Evolutionary conservation across 2,329 filamentous ascomycete species (phyloP).

Genomic region (Corinectria fuckeliana): DNA sequence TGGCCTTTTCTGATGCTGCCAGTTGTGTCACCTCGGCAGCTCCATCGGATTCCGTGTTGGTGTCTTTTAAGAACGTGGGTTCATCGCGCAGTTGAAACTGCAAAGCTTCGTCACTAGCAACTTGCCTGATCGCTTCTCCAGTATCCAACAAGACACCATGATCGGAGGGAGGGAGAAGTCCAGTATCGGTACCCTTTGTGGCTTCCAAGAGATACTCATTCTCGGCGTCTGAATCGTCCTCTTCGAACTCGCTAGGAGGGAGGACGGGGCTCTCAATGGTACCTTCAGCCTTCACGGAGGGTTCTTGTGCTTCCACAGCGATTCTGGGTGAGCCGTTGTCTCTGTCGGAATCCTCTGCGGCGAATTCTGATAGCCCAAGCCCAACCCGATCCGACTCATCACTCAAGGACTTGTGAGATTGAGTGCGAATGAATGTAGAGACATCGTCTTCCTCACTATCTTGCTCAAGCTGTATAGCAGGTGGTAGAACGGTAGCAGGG

Average conservation of each 20-base stretch:
- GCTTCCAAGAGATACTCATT: background rate
- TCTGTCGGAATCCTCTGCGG: background rate
- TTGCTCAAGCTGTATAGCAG: background rate
- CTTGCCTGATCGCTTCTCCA: background rate
- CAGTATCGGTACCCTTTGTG: background rate
- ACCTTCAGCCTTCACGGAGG: background rate
- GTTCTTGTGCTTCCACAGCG: background rate
- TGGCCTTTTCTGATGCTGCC: background rate
- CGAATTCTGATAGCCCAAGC: background rate
- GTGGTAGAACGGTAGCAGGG: background rate
- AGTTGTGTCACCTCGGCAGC: background rate
- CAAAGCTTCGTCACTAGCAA: background rate
- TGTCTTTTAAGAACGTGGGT: background rate
- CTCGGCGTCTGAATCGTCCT: constrained; percentile 1
- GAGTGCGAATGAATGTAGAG: background rate
- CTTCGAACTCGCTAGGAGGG: constrained; percentile 5
- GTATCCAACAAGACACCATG: background rate
- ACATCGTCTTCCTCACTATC: background rate
- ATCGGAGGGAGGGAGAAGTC: background rate
- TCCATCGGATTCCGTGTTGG: background rate
- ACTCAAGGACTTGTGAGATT: background rate
- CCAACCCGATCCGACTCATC: background rate
- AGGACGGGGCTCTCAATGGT: constrained; percentile 6
- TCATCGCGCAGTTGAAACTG: background rate
- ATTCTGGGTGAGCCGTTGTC: background rate